These are phyloP conservation scores for Pinus taeda DNA, from an alignment of 75 land plant species.

Conservation along the genomic window DNA sequence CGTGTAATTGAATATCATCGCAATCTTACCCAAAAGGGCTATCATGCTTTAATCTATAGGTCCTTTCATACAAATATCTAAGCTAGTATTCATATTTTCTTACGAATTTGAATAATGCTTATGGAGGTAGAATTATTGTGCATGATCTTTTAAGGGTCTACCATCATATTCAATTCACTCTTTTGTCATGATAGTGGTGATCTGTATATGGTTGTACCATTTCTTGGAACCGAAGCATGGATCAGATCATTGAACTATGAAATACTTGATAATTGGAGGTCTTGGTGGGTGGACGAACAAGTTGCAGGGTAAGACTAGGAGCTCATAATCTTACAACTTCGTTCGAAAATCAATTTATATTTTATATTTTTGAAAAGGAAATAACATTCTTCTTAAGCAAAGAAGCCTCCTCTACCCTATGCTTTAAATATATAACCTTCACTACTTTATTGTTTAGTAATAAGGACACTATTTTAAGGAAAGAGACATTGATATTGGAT, in stretches of 20 bases:
- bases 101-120: constrained; percentile 11
- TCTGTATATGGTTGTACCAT: constrained; percentile 55
- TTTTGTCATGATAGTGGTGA: constrained; percentile 42
- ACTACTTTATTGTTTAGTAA: too few relatives aligned
- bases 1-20: constrained; percentile 51
- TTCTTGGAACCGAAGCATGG: constrained; percentile 55
- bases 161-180: too few relatives aligned
- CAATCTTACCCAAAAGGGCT: constrained; percentile 36
- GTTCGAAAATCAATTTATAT: not conserved
- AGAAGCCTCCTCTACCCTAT: not conserved
- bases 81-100: constrained; percentile 2
- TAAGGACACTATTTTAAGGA: not conserved
- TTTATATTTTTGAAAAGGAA: not conserved
- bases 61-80: constrained; percentile 2
- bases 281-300: constrained; percentile 56
- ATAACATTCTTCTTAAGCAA: too few relatives aligned
- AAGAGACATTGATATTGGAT: too few relatives aligned
- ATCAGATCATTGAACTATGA: constrained; percentile 36
- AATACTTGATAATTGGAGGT: constrained; percentile 40
- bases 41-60: constrained; percentile 70
- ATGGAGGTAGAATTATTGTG: not conserved
- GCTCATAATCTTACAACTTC: too few relatives aligned
- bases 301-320: constrained; percentile 56
- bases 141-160: not conserved
- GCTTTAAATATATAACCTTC: not conserved